Base-by-base conservation (phyloP, 1,139 yeast genomes). In the Candida freyschussii region DNA sequence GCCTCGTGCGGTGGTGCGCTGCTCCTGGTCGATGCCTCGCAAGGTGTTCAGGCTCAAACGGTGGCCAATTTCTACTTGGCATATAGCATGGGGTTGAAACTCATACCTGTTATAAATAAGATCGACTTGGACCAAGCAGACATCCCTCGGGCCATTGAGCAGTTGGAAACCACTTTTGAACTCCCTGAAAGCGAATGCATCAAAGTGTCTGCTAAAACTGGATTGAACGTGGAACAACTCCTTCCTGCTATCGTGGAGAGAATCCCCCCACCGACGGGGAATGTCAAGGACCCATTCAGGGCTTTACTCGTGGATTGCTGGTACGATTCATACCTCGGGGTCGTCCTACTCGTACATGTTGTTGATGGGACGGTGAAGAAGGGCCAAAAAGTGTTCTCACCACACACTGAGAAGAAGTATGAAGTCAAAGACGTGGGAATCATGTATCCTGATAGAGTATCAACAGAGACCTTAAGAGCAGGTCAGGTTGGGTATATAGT, bases 1-100 rank as follows among this genome's bases (percentile, higher is more conserved):
- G 96, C 97, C 2, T 83, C 96, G 0, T 91, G 97, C 64, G 94
- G 93, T 23, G 98, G 98, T 10, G 97, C 97, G 0, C 60, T 91
- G 30, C 58, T 91, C 28, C 61, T 91, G 16, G 95, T 91, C 2
- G 98, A 91, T 63, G 97, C 97, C 1, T 72, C 91, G 2, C 97
- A 91, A 53, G 98, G 98, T 30, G 87, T 91, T 5, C 96, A 87
- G 55, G 97, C 98, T 0, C 98, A 91, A 56, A 91, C 98, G 0
- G 96, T 91, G 8, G 96, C 98, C 23, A 91, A 91, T 56, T 89
- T 85, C 57, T 85, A 81, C 51, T 66, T 89, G 37, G 98, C 98
- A 0, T 83, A 83, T 53, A 80, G 91, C 40, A 71, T 86, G 76
- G 86, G 83, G 9, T 67, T 91, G 44, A 78, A 79, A 45, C 64